These are phyloP conservation scores for Ligustrum vulgare DNA, from an alignment of 257 asterid genomes.

Conservation along the genomic window DNA sequence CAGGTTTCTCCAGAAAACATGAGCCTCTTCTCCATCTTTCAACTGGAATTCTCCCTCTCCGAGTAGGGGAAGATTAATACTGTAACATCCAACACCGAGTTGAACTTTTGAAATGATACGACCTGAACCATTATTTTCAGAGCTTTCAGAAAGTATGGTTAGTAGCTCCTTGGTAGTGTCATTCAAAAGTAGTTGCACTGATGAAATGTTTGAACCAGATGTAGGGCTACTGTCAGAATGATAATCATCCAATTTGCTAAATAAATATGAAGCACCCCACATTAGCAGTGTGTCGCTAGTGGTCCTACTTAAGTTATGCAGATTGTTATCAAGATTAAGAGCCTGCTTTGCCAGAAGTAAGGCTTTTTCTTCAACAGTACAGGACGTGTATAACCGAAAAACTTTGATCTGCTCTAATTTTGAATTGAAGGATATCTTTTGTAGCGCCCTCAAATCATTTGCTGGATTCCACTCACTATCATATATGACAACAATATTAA, in stretches of 20 bases:
- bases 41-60: constrained; percentile 62
- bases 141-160: constrained; percentile 44
- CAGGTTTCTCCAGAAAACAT: constrained; percentile 69
- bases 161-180: constrained; percentile 56
- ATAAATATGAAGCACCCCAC: constrained; percentile 81
- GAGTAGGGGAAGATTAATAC: constrained; percentile 36
- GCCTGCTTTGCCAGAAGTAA: constrained; percentile 63
- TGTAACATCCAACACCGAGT: constrained; percentile 50
- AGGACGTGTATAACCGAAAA: constrained; percentile 75
- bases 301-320: constrained; percentile 46
- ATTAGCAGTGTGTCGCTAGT: constrained; percentile 54
- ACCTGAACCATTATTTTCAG: constrained; percentile 19
- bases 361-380: constrained; percentile 73
- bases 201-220: too few relatives aligned
- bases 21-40: constrained; percentile 55
- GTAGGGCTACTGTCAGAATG: constrained; percentile 48
- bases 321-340: constrained; percentile 43
- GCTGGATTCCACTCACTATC: constrained; percentile 79
- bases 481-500: constrained; percentile 65
- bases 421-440: constrained; percentile 57
- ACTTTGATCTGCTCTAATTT: constrained; percentile 55
- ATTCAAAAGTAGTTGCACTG: constrained; percentile 43
- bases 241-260: constrained; percentile 68
- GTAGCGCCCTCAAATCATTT: constrained; percentile 70
- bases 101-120: constrained; percentile 61